These are phyloP conservation scores for Acanthamoeba divionensis DNA, from an alignment of 208 protist genomes.

Conservation along the genomic window DNA sequence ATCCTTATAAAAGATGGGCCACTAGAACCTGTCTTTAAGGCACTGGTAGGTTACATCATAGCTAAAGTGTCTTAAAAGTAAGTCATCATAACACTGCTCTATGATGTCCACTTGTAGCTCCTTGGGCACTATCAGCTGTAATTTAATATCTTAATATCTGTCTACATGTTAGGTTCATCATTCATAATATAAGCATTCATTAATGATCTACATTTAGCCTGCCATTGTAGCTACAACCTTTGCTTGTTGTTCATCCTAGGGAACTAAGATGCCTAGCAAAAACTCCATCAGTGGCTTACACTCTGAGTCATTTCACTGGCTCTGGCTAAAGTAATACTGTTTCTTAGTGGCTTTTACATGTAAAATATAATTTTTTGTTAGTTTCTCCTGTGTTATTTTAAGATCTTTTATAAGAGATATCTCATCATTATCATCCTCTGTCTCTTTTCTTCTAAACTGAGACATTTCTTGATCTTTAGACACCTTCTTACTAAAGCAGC, in stretches of 20 bases:
- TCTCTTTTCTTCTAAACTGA: neutral
- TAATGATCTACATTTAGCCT: neutral
- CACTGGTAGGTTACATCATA: neutral
- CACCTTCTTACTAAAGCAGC: neutral
- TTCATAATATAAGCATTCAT: neutral
- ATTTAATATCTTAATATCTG: neutral
- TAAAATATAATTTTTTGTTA: neutral
- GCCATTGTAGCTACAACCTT: neutral
- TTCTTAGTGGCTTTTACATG: too few species aligned
- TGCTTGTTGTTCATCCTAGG: neutral
- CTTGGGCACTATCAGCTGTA: neutral
- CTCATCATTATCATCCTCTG: neutral
- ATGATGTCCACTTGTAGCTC: neutral
- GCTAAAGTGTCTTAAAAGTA: neutral
- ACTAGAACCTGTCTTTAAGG: neutral
- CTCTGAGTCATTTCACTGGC: too few species aligned
- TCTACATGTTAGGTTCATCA: neutral
- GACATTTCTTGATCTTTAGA: neutral
- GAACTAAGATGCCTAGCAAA: neutral
- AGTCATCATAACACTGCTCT: neutral
- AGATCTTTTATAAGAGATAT: neutral
- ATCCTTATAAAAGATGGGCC: too few species aligned
- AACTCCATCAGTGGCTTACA: neutral
- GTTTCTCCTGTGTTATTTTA: neutral
- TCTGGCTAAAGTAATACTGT: too few species aligned